A percentile compares a stretch with the other conserved stretches of the same genome.
Evolutionary conservation across 192 early-diverging fungal species (phyloP).

Genomic region (Podila minutissima): DNA sequence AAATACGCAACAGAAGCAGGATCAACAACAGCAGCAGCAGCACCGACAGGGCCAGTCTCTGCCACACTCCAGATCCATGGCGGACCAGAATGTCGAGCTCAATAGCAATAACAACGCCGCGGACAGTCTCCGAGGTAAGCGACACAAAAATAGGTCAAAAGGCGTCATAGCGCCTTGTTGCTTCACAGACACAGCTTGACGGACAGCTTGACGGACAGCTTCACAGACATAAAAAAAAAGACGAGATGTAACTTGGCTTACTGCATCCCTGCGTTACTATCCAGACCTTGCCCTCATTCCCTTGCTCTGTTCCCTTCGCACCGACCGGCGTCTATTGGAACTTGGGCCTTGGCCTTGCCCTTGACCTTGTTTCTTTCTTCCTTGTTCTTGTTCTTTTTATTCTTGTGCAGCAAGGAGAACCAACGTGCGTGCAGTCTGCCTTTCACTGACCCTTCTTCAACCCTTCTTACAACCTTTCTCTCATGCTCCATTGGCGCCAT

Average conservation of each 20-base stretch:
- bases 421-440: too few relatives aligned
- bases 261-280: too few relatives aligned
- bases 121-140: constrained; percentile 33
- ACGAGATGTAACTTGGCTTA: background rate
- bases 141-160: too few relatives aligned
- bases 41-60: background rate
- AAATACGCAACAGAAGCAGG: constrained; percentile 1
- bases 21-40: background rate
- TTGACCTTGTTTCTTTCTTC: background rate
- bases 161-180: background rate
- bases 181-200: background rate
- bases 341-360: background rate
- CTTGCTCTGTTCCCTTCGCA: too few relatives aligned
- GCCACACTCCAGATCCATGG: background rate
- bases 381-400: background rate
- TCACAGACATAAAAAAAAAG: background rate
- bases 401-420: background rate
- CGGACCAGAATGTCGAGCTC: constrained; percentile 1
- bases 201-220: background rate
- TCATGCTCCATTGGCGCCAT: background rate
- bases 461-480: background rate
- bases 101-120: constrained; percentile 14
- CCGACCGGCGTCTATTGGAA: too few relatives aligned
- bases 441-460: background rate
- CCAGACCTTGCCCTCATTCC: too few relatives aligned